These are phyloP conservation scores for Castanea sativa DNA, from an alignment of 306 rosid species.

Conservation along the genomic window DNA sequence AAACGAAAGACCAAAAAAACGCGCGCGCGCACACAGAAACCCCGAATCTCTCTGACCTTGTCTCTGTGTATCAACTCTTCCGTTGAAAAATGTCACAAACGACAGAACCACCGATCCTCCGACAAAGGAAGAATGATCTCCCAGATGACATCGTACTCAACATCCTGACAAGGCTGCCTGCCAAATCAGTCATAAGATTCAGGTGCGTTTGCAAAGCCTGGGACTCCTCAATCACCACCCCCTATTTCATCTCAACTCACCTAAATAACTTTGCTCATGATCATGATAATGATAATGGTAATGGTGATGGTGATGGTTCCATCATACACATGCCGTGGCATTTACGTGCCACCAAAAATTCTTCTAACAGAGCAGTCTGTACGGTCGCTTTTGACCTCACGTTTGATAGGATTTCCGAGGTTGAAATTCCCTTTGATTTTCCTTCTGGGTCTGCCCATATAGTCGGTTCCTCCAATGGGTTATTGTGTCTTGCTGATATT, in stretches of 20 bases:
- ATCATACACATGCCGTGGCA: neutral
- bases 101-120: neutral
- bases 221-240: neutral
- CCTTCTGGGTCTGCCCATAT: rapidly evolving
- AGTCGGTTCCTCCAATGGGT: neutral
- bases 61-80: neutral
- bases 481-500: neutral
- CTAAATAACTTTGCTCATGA: neutral
- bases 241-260: neutral
- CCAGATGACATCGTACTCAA: neutral
- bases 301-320: neutral
- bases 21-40: rapidly evolving
- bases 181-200: neutral
- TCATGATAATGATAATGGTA: neutral
- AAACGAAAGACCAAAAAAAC: too few species aligned
- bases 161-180: neutral
- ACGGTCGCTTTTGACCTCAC: neutral
- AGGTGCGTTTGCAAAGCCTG: neutral
- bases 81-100: neutral
- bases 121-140: neutral
- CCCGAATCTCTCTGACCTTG: neutral
- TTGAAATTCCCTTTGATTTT: neutral
- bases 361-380: neutral
- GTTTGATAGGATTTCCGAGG: neutral
- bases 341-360: neutral